Conservation (phyloP, 2,329 filamentous ascomycete species). For the Sclerotinia glacialis region DNA sequence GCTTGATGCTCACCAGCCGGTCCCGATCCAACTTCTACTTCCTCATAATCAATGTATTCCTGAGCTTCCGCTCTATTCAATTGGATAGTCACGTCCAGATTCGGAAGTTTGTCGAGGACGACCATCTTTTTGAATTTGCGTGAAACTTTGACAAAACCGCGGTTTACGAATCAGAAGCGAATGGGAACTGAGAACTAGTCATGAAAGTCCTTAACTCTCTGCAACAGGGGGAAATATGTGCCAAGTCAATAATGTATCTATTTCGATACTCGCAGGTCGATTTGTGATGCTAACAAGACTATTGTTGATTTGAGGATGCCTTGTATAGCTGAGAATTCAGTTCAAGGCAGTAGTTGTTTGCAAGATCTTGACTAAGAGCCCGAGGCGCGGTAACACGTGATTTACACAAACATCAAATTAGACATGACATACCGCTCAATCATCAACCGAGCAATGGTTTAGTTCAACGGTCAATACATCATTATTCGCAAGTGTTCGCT, state of each 20-base stretch:
- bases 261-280: neutral
- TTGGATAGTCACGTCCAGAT: neutral
- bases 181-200: neutral
- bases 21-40: constrained; percentile 14
- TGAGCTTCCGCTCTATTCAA: neutral
- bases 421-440: too few species aligned
- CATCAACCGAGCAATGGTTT: neutral
- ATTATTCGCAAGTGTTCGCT: neutral
- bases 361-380: neutral
- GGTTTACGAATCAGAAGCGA: neutral
- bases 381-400: neutral
- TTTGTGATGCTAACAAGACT: neutral
- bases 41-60: constrained; percentile 20
- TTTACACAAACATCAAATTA: too few species aligned
- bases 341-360: neutral
- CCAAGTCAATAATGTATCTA: neutral
- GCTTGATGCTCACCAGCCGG: constrained; percentile 1
- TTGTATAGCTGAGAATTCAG: neutral
- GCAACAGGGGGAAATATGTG: neutral
- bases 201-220: neutral
- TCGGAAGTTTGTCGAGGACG: neutral
- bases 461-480: neutral
- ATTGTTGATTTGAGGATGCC: neutral
- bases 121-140: neutral
- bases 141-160: too few species aligned